These are phyloP conservation scores for Epipyxis sp. DNA, from an alignment of 108 stramenopile species.

Conservation along the genomic window DNA sequence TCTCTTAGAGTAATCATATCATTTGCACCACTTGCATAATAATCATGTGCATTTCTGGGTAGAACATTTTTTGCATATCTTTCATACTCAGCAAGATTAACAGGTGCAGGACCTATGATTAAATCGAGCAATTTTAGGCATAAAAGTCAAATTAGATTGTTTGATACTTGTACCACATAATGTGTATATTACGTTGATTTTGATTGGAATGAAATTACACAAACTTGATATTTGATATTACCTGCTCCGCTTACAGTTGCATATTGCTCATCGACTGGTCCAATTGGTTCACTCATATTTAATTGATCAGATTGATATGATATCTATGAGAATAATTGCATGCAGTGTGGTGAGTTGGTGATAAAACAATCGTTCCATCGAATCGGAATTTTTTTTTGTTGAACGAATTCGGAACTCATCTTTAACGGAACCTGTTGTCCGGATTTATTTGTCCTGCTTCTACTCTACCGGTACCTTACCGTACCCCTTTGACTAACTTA, in stretches of 20 bases:
- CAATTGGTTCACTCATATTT: background rate
- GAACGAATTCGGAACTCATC: too few relatives aligned
- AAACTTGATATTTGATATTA: background rate
- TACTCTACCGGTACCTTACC: too few relatives aligned
- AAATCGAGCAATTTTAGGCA: background rate
- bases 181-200: background rate
- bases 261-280: slow-evolving; percentile 1
- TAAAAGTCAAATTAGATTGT: too few relatives aligned
- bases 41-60: slow-evolving; percentile 52
- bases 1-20: slow-evolving; percentile 57
- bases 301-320: too few relatives aligned
- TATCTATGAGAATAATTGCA: too few relatives aligned
- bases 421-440: too few relatives aligned
- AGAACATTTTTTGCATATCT: slow-evolving; percentile 41
- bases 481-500: too few relatives aligned
- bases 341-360: too few relatives aligned
- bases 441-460: too few relatives aligned
- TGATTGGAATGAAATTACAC: background rate
- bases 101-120: slow-evolving; percentile 47
- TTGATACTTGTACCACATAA: too few relatives aligned
- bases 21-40: slow-evolving; percentile 57
- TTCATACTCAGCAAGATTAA: slow-evolving; percentile 52
- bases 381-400: too few relatives aligned
- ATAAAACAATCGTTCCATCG: too few relatives aligned
- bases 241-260: background rate